Percentiles rank a stretch among this genome's conserved stretches.
Evolutionary conservation across 129 eudicot genomes (phyloP).

Genomic region (Deinandra increscens): DNA sequence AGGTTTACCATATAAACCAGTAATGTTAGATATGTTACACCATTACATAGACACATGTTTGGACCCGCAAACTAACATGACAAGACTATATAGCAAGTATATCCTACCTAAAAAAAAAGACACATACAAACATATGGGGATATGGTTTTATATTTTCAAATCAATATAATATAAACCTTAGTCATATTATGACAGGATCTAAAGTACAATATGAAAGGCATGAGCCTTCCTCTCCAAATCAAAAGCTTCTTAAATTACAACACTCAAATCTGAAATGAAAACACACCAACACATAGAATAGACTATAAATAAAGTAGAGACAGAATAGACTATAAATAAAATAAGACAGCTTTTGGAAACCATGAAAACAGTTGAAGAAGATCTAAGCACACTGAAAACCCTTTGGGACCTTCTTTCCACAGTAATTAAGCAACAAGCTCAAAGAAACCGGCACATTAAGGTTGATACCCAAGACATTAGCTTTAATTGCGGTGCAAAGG

Average conservation of each 20-base stretch:
- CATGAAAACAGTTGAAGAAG: conserved; percentile 26
- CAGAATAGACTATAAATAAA: no score
- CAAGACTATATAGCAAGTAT: no score
- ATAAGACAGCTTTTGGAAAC: conserved; percentile 3
- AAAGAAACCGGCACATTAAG: conserved; percentile 57
- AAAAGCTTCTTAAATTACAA: background rate
- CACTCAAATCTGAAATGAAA: conserved; percentile 6
- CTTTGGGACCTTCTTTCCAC: conserved; percentile 62
- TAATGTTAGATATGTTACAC: background rate
- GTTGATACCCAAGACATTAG: conserved; percentile 60
- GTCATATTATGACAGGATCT: conserved; percentile 8
- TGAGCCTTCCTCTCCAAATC: conserved; percentile 5
- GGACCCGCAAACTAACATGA: background rate
- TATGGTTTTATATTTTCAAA: background rate
- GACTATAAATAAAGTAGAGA: background rate
- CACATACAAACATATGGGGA: no score
- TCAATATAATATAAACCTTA: conserved; percentile 8
- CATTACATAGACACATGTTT: background rate
- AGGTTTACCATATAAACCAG: no score
- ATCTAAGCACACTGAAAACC: conserved; percentile 47
- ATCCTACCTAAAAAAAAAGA: no score
- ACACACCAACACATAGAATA: conserved; percentile 7
- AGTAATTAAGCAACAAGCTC: conserved; percentile 60
- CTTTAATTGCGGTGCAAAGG: conserved; percentile 88
- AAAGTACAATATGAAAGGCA: background rate